Base-by-base conservation (phyloP, 2,329 filamentous ascomycete genomes). In the Cordyceps farinosa region DNA sequence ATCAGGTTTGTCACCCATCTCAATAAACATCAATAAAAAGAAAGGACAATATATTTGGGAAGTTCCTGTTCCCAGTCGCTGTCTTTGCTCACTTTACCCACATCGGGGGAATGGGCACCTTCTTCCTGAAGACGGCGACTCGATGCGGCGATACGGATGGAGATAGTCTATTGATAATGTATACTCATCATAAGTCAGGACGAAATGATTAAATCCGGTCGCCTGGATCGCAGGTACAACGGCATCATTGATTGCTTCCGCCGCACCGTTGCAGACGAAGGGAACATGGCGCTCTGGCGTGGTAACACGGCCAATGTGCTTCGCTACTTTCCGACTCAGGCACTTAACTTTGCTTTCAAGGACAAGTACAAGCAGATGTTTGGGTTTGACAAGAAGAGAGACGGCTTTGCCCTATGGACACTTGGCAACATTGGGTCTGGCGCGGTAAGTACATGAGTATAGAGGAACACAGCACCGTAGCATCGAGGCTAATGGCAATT, bases 301-400 rank as follows among this genome's bases (percentile, higher is more conserved):
- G 95, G 95, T 83, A 99, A 99, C 91, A 99, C 95, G 80, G 95
- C 95, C 92, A 99, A 99, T 90, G 95, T 99, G 83, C 97, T 99
- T 88, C 95, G 95, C 90, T 99, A 99, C 87, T 99, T 99, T 92
- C 95, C 95, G 74, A 99, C 95, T 81, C 95, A 99, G 89, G 95
- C 95, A 76, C 87, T 99, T 81, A 99, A 99, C 92, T 99, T 99
- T 79, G 95, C 95, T 80, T 99, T 99, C 94, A 94, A 95, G 83
- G 95, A 99, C 83, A 97, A 95, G 89, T 99, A 97, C 92, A 99
- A 99, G 92, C 87, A 90, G 78, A 95, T 99, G 93, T 99, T 99
- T 90, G 90, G 92, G 79, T 99, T 92, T 92, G 98, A 98, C 92
- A 98, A 98, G 91, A 95, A 99, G 69, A 89, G 89, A 83, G 95